phyloP scores from a whole-genome alignment of 345 rosid species.

The Isatis tinctoria region DNA sequence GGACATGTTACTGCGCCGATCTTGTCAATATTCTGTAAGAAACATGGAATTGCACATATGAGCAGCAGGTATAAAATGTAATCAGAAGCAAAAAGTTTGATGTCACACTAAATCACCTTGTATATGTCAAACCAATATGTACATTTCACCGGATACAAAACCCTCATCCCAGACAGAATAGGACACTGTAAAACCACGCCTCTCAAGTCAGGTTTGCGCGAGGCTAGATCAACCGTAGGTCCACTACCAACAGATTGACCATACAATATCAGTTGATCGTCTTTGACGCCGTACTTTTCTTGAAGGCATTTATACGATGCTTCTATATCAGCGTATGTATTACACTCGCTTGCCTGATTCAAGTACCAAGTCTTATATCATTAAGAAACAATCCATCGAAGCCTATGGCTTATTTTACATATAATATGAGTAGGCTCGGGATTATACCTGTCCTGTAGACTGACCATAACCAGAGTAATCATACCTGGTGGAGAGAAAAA shows the following conservation, averaged over 20 bases:
- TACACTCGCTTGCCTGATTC: slow-evolving; percentile 80
- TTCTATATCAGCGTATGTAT: slow-evolving; percentile 85
- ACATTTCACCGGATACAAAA: slow-evolving; percentile 79
- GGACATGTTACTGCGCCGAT: slow-evolving; percentile 68
- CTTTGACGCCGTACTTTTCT: slow-evolving; percentile 69
- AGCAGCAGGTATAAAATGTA: background rate
- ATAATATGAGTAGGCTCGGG: background rate
- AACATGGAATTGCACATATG: background rate
- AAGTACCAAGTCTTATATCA: slow-evolving; percentile 9
- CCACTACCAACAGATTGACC: slow-evolving; percentile 99
- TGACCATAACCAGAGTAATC: slow-evolving; percentile 98
- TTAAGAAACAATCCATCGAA: slow-evolving; percentile 1
- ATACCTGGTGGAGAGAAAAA: slow-evolving; percentile 44
- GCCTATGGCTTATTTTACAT: background rate
- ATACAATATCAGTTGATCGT: slow-evolving; percentile 72
- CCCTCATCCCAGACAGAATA: slow-evolving; percentile 88
- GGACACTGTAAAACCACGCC: slow-evolving; percentile 88
- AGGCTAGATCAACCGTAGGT: slow-evolving; percentile 86
- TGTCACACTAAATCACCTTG: slow-evolving; percentile 49
- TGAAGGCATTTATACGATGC: slow-evolving; percentile 76
- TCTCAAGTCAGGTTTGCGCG: slow-evolving; percentile 68
- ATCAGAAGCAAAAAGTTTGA: slow-evolving; percentile 2
- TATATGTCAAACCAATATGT: slow-evolving; percentile 96
- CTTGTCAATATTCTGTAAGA: slow-evolving; percentile 75
- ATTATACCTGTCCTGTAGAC: slow-evolving; percentile 29